Percentiles rank a stretch among this genome's conserved stretches.
These are phyloP conservation scores for Barnettozyma wickerhamii DNA, from an alignment of 805 yeast species.

Conservation along the genomic window DNA sequence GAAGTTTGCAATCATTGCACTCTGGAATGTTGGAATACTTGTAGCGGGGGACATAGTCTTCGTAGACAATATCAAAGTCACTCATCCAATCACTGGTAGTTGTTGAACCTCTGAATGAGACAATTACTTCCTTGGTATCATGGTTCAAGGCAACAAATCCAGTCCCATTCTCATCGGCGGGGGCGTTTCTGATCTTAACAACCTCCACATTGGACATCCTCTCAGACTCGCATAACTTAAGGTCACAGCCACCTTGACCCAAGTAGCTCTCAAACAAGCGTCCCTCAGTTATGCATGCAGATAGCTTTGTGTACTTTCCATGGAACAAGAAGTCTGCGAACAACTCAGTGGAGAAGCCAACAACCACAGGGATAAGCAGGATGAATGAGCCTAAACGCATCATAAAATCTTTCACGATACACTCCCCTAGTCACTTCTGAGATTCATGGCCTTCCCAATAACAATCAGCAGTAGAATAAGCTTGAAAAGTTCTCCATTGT, in stretches of 20 bases:
- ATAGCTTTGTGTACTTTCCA: constrained; percentile 17
- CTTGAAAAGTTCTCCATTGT: no score
- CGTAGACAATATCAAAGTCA: constrained; percentile 42
- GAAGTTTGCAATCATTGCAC: constrained; percentile 56
- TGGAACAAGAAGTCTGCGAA: constrained; percentile 18
- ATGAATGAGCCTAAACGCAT: no score
- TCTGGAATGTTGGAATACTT: constrained; percentile 8
- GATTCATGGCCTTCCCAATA: no score
- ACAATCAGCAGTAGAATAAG: no score
- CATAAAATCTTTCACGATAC: no score
- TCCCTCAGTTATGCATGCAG: constrained; percentile 20
- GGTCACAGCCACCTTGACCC: constrained; percentile 19
- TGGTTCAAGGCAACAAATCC: constrained; percentile 56
- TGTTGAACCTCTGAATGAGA: constrained; percentile 64
- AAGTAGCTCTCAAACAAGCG: constrained; percentile 11
- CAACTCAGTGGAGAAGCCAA: constrained; percentile 5
- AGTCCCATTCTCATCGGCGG: constrained; percentile 34
- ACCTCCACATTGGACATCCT: constrained; percentile 10
- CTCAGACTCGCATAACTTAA: constrained; percentile 13
- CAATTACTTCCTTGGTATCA: constrained; percentile 38
- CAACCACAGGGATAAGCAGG: background rate
- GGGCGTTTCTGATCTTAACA: constrained; percentile 17
- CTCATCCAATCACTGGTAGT: constrained; percentile 64
- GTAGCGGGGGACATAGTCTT: constrained; percentile 17
- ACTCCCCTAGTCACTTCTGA: no score